A percentile compares a stretch with the other conserved stretches of the same genome.
phyloP scores from a whole-genome alignment of 495 filamentous ascomycete species.

The Neurospora africana region DNA sequence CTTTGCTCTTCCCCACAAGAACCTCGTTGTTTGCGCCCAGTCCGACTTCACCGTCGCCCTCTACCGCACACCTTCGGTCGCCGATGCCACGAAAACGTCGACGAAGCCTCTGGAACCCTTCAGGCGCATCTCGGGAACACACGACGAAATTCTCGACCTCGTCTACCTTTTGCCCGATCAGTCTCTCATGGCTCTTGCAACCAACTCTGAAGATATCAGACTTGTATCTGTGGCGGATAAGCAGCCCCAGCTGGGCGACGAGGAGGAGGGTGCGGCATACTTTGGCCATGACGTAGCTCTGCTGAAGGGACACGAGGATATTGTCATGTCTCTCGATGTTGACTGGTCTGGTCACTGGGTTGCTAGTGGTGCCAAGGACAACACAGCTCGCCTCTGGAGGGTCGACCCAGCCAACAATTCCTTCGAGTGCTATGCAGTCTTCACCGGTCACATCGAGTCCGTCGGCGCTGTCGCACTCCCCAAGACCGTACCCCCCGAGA shows the following conservation, averaged over 20 bases:
- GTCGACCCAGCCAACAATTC: slow-evolving; percentile 66
- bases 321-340: slow-evolving; percentile 86
- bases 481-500: slow-evolving; percentile 48
- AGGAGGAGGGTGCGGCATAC: slow-evolving; percentile 41
- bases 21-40: slow-evolving; percentile 72
- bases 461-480: slow-evolving; percentile 86
- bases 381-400: slow-evolving; percentile 83
- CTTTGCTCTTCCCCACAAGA: slow-evolving; percentile 48
- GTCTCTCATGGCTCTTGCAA: slow-evolving; percentile 78
- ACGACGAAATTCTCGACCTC: slow-evolving; percentile 94
- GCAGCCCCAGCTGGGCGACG: slow-evolving; percentile 13
- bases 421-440: slow-evolving; percentile 67
- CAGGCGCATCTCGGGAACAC: slow-evolving; percentile 82
- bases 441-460: slow-evolving; percentile 89
- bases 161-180: slow-evolving; percentile 70
- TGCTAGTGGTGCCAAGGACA: slow-evolving; percentile 92
- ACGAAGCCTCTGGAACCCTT: slow-evolving; percentile 33
- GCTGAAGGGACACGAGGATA: slow-evolving; percentile 84
- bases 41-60: slow-evolving; percentile 76
- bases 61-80: slow-evolving; percentile 42
- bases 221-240: slow-evolving; percentile 52
- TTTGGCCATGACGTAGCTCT: slow-evolving; percentile 81
- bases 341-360: slow-evolving; percentile 98
- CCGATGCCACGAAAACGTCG: slow-evolving; percentile 16
- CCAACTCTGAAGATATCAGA: slow-evolving; percentile 87